phyloP scores from a whole-genome alignment of 2,329 filamentous ascomycete species.

The Cadophora sp. region DNA sequence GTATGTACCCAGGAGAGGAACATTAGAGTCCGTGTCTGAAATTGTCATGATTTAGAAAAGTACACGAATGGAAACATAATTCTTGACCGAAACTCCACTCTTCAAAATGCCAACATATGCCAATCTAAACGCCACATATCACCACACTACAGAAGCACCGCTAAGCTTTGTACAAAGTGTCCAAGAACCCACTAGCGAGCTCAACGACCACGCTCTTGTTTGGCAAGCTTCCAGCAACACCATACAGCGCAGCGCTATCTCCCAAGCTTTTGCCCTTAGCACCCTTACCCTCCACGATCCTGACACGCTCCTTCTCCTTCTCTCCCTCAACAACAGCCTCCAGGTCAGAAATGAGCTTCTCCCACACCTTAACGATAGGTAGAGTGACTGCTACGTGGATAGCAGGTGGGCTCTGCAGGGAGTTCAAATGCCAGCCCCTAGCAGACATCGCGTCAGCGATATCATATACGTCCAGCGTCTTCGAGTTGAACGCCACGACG shows the following conservation, averaged over 20 bases:
- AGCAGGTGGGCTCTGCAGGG: conserved; percentile 87
- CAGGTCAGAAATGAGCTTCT: conserved; percentile 77
- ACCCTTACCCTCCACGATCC: conserved; percentile 72
- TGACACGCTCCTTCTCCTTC: conserved; percentile 79
- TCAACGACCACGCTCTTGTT: conserved; percentile 96
- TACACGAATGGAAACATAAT: conserved; percentile 8
- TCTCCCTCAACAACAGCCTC: conserved; percentile 72
- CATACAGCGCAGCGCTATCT: conserved; percentile 88
- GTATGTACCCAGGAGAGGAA: background rate
- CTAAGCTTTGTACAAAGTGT: conserved; percentile 89
- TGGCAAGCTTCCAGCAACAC: conserved; percentile 91
- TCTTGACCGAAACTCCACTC: conserved; percentile 19
- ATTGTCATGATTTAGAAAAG: conserved; percentile 4
- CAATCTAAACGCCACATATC: conserved; percentile 20
- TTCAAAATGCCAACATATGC: conserved; percentile 21
- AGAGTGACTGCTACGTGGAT: conserved; percentile 94
- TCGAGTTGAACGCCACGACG: conserved; percentile 87
- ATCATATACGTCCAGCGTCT: conserved; percentile 90
- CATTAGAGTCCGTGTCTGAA: background rate
- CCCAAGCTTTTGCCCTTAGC: conserved; percentile 72
- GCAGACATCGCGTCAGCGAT: conserved; percentile 86
- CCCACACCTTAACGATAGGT: conserved; percentile 81
- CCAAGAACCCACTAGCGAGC: conserved; percentile 87
- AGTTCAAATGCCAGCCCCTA: conserved; percentile 95
- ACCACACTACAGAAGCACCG: conserved; percentile 13